Evolutionary conservation across 345 rosid species (phyloP), one percentile per base, ranked within the genome.

Genomic region (Salix arbutifolia): DNA sequence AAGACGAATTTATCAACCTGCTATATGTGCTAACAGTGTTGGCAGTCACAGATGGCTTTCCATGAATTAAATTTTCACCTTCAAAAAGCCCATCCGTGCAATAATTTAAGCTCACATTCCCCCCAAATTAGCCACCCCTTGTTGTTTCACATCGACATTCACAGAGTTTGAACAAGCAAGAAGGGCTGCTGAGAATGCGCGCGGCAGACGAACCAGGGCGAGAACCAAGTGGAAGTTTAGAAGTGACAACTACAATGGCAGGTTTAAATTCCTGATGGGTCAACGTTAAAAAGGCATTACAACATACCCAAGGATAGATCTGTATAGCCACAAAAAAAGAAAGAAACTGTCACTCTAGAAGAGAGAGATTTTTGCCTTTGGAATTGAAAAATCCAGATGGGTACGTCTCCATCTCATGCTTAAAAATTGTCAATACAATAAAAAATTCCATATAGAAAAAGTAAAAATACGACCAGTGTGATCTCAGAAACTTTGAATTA

Each of bases 191-290:
- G 98, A 80, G 75, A 96, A 89, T 35, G 98, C 85, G 86, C 67
- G 98, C 87, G 71, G 97, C 99, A 46, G 99, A 96, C 70, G 98
- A 96, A 73, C 99, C 98, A 8, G 93, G 91, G 75, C 98, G 94
- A 33, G 97, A 87, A 74, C 99, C 96, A 10, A 90, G 62, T 3
- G 99, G 98, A 75, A 96, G 97, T 56, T 93, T 94, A 10, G 98
- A 92, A 72, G 82, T 86, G 81, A 93, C 82, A 75, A 84, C 69
- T 18, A 90, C 91, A 18, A 85, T 86, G 40, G 90, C 99, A 72
- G 99, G 95, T 75, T 83, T 90, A 70, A 88, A 93, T 76, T 97
- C 93, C 85, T 78, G 9, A 60, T 44, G 74, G 26, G 8, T 38
- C 66, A n/a, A 38, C 7, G 33, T 65, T 23, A 37, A 37, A 11